A percentile compares a stretch with the other conserved stretches of the same genome.
Evolutionary conservation across 352 stramenopile genomes (phyloP).

Genomic region (Phytophthora brassicae): DNA sequence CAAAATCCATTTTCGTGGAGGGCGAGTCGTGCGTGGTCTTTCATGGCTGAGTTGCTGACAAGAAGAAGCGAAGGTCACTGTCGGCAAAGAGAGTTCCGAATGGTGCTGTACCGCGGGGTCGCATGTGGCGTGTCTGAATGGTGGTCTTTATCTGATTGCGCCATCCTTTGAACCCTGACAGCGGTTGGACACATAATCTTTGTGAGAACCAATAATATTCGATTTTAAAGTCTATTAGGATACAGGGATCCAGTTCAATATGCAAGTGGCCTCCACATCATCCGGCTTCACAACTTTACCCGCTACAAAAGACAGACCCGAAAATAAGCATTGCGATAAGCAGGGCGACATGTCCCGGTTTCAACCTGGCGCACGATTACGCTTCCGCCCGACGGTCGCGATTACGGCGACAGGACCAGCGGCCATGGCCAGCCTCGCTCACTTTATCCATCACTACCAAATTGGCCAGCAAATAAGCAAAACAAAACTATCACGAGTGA

Average conservation of each 20-base stretch:
- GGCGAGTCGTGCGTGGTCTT: too few species aligned
- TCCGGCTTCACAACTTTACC: not conserved
- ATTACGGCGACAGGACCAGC: constrained; percentile 4
- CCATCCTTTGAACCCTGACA: not conserved
- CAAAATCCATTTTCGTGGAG: too few species aligned
- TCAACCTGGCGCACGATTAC: too few species aligned
- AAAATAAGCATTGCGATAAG: not conserved
- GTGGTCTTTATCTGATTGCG: constrained; percentile 3
- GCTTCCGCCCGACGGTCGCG: constrained; percentile 7
- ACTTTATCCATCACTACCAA: constrained; percentile 9
- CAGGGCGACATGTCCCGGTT: constrained; percentile 6
- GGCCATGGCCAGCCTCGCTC: not conserved
- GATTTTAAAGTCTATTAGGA: not conserved
- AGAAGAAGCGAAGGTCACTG: not conserved
- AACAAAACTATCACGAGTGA: not conserved
- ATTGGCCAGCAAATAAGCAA: not conserved
- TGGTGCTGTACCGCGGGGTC: too few species aligned
- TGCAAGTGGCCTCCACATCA: not conserved
- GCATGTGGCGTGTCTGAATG: not conserved
- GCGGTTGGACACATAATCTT: constrained; percentile 4
- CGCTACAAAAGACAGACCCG: not conserved
- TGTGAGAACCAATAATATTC: not conserved
- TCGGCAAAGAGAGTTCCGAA: not conserved
- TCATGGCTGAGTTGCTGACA: too few species aligned
- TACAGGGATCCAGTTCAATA: not conserved